These are phyloP conservation scores for Arctostaphylos glauca DNA, from an alignment of 148 eudicot genomes.

Conservation along the genomic window DNA sequence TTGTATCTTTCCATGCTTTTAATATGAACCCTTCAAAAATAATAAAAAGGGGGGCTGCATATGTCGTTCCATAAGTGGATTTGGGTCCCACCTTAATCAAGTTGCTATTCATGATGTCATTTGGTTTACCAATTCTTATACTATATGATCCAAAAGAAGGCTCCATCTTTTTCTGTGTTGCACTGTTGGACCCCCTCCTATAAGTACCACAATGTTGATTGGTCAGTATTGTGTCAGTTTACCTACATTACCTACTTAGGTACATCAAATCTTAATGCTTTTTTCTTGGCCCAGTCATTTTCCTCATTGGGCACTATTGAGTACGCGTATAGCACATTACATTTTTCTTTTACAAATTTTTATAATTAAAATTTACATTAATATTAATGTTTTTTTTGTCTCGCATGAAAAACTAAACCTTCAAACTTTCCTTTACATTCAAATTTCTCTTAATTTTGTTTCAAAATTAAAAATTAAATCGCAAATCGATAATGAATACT, in stretches of 20 bases:
- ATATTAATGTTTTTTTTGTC: no score
- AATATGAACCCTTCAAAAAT: constrained; percentile 2
- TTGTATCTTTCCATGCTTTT: background rate
- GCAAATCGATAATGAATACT: no score
- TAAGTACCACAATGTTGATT: background rate
- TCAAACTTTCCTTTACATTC: no score
- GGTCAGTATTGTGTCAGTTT: background rate
- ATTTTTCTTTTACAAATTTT: no score
- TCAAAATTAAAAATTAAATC: no score
- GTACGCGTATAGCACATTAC: no score
- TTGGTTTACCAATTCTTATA: constrained; percentile 12
- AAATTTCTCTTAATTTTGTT: no score
- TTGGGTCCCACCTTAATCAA: constrained; percentile 13
- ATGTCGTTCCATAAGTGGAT: background rate
- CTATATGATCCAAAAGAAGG: background rate
- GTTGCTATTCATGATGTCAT: constrained; percentile 16
- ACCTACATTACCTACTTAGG: background rate
- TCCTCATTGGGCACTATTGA: no score
- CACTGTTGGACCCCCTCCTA: background rate
- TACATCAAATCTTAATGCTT: background rate
- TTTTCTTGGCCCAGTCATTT: no score
- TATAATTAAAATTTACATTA: no score
- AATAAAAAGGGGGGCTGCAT: background rate
- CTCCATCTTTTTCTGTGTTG: background rate
- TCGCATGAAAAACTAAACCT: no score